phyloP scores from a whole-genome alignment of 768 basidiomycete species.

The Trametes cingulata region DNA sequence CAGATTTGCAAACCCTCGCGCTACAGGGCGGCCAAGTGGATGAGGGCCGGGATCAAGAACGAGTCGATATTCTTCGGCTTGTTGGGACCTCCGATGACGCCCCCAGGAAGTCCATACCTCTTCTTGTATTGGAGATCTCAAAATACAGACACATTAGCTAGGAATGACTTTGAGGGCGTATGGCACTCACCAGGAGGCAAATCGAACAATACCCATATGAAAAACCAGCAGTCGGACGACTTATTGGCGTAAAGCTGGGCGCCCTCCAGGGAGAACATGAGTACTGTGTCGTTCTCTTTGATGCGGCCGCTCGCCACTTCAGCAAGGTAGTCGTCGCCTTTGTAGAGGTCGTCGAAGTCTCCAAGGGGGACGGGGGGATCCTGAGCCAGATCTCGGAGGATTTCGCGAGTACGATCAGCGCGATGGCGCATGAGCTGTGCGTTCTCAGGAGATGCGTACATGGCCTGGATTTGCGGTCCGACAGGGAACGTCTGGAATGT shows the following conservation, averaged over 20 bases:
- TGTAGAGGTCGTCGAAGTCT: neutral
- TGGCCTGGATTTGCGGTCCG: constrained; percentile 45
- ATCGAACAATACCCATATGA: constrained; percentile 31
- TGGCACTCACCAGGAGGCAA: too few species aligned
- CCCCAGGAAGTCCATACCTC: constrained; percentile 27
- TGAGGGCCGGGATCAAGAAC: constrained; percentile 33
- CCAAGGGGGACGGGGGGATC: too few species aligned
- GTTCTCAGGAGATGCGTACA: constrained; percentile 24
- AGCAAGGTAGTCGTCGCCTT: neutral
- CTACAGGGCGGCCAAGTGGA: constrained; percentile 31
- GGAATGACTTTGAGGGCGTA: too few species aligned
- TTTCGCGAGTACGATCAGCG: neutral
- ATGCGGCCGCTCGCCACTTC: neutral
- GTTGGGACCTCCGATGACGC: constrained; percentile 34
- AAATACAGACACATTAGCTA: too few species aligned
- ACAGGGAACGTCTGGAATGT: constrained; percentile 40
- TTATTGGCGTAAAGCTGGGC: constrained; percentile 32
- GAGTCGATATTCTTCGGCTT: constrained; percentile 37
- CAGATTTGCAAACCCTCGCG: constrained; percentile 31
- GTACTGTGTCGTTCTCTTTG: constrained; percentile 21
- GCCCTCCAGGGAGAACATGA: constrained; percentile 29
- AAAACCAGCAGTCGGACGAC: constrained; percentile 36
- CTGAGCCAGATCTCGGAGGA: neutral
- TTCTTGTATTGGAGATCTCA: constrained; percentile 32
- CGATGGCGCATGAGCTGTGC: constrained; percentile 36